A percentile compares a stretch with the other conserved stretches of the same genome.
Conservation (phyloP, 306 rosid species). For the Pachyrhizus erosus region DNA sequence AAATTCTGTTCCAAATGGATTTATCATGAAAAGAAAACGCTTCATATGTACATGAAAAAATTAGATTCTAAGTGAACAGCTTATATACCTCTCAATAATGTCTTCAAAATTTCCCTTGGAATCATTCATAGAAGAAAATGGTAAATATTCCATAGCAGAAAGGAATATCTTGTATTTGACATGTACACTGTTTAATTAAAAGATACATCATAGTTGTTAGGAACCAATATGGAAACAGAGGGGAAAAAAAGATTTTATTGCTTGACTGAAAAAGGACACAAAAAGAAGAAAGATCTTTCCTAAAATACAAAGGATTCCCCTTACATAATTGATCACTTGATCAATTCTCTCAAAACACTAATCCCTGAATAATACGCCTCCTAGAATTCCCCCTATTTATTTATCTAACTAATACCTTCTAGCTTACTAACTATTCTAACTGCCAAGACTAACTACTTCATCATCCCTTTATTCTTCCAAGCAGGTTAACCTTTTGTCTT, state of each 20-base stretch:
- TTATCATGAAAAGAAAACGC: constrained; percentile 28
- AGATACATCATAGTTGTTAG: constrained; percentile 40
- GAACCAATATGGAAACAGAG: constrained; percentile 12
- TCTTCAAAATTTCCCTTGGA: constrained; percentile 96
- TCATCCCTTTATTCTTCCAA: constrained; percentile 13
- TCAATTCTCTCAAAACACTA: constrained; percentile 15
- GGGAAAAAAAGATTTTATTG: neutral
- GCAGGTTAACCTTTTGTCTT: neutral
- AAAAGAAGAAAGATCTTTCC: constrained; percentile 24
- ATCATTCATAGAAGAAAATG: constrained; percentile 74
- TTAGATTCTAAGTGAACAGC: constrained; percentile 18
- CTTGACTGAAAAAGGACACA: constrained; percentile 25
- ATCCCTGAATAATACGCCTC: neutral
- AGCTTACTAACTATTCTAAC: constrained; percentile 9
- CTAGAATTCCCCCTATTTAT: neutral
- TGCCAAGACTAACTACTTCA: neutral
- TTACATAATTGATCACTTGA: constrained; percentile 14
- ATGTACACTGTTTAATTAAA: constrained; percentile 67
- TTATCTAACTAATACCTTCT: constrained; percentile 15
- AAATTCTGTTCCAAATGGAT: constrained; percentile 68
- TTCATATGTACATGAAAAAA: constrained; percentile 32
- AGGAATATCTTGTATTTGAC: constrained; percentile 91
- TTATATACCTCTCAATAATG: constrained; percentile 78
- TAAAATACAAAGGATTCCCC: neutral
- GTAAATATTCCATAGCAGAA: constrained; percentile 92